A percentile compares a stretch with the other conserved stretches of the same genome.
These are phyloP conservation scores for Flaveria floridana DNA, from an alignment of 140 eudicot genomes.

Conservation along the genomic window DNA sequence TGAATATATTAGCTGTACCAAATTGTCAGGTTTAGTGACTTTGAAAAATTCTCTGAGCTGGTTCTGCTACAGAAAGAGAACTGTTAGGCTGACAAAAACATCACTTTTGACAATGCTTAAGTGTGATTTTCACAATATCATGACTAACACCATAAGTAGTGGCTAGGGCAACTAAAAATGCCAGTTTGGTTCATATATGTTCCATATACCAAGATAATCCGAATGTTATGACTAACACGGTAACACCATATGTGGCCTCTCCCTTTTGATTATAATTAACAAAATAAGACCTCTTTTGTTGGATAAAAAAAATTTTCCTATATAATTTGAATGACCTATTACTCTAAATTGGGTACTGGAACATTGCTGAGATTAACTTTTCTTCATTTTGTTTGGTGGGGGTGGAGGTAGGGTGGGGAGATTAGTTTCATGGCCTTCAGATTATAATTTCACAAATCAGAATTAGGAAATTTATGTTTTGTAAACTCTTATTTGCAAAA, in stretches of 20 bases:
- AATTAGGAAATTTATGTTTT: slow-evolving; percentile 1
- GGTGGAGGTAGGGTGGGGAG: neutral
- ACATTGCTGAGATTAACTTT: neutral
- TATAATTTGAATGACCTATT: slow-evolving; percentile 7
- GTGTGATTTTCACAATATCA: neutral
- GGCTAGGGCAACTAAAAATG: neutral
- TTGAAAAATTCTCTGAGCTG: neutral
- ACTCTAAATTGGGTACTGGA: neutral
- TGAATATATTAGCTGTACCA: slow-evolving; percentile 11
- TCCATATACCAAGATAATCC: neutral
- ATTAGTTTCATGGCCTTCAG: slow-evolving; percentile 6
- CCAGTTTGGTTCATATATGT: neutral
- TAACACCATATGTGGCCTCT: slow-evolving; percentile 15
- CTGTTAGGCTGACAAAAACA: neutral
- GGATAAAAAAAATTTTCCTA: neutral
- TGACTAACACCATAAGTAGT: slow-evolving; percentile 13
- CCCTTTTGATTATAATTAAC: slow-evolving; percentile 17
- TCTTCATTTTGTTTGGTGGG: too few species aligned
- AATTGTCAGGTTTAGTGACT: slow-evolving; percentile 6
- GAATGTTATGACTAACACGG: neutral
- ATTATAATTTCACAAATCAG: slow-evolving; percentile 4
- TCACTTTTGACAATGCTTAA: neutral
- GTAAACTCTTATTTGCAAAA: neutral
- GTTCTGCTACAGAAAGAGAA: neutral
- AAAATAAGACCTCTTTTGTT: neutral